Percentiles rank a stretch among this genome's conserved stretches.
Evolutionary conservation across 2,329 filamentous ascomycete genomes (phyloP).

Genomic region (Cercospora janseana): DNA sequence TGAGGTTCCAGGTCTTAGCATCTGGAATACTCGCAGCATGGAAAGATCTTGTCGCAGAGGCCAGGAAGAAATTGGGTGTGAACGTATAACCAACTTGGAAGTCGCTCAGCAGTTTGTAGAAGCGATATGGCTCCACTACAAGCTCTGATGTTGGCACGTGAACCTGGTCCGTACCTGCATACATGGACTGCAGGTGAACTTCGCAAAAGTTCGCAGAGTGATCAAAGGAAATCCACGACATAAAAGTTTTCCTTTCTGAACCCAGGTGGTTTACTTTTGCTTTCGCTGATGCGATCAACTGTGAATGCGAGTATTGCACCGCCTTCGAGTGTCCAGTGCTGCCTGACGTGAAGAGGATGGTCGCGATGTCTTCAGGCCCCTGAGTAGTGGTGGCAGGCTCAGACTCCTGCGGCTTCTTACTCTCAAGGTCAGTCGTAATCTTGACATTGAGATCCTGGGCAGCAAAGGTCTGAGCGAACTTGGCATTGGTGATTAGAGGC

Average conservation of each 20-base stretch:
- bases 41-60: constrained; percentile 11
- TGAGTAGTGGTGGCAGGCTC: constrained; percentile 3
- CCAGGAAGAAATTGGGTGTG: constrained; percentile 47
- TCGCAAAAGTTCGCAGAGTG: constrained; percentile 55
- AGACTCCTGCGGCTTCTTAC: constrained; percentile 4
- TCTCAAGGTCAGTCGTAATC: constrained; percentile 9
- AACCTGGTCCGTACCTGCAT: constrained; percentile 45
- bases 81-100: constrained; percentile 49
- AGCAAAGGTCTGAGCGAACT: constrained; percentile 17
- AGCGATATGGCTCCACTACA: constrained; percentile 41
- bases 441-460: constrained; percentile 17
- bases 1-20: constrained; percentile 11
- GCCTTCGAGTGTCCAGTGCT: constrained; percentile 28
- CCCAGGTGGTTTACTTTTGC: constrained; percentile 16
- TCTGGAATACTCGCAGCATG: neutral
- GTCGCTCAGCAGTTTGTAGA: constrained; percentile 42
- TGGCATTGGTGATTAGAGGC: constrained; percentile 14
- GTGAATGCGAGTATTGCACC: constrained; percentile 22
- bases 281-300: constrained; percentile 20
- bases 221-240: constrained; percentile 43
- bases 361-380: constrained; percentile 16
- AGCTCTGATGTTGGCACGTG: constrained; percentile 47
- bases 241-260: constrained; percentile 16
- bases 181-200: constrained; percentile 52
- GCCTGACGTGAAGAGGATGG: constrained; percentile 28